Evolutionary conservation across 257 asterid species (phyloP), one percentile per base, ranked within the genome.

Genomic region (Nemophila menziesii): DNA sequence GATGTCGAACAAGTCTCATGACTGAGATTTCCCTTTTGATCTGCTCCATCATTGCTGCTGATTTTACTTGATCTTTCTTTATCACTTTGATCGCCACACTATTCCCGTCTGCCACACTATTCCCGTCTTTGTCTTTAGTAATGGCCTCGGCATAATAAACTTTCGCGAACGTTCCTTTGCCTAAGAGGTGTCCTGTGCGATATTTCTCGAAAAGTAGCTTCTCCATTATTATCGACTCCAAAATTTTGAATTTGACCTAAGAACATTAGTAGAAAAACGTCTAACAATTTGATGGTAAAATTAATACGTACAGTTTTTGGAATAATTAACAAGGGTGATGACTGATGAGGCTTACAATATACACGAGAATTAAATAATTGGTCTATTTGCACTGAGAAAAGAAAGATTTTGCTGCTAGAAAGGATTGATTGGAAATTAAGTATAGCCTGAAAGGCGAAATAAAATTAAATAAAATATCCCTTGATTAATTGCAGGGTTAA

Each of bases 141-240:
- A 78, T 36, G 22, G 67, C 22, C 16, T 54, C 68, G 7, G 65
- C 75, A 13, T 59, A 33, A 48, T 54, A 74, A 0, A 78, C 89
- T 37, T 78, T 78, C 12, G 76, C 83, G 38, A 78, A 78, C 8
- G 79, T 78, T 6, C 89, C 89, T 58, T 56, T 62, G 15, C 89
- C 80, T 19, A 71, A 51, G 1, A 74, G 37, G 39, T 21, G 61
- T 16, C 83, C 89, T 34, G 58, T 57, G 55, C 68, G 80, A 33
- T 67, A 78, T 51, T 78, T 78, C 0, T 59, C 82, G 14, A 70
- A 54, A 68, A 76, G 10, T 42, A 69, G 14, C 62, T 58, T 72
- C 36, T 64, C 68, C 21, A 50, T 65, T 53, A 54, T 61, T 8
- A 37, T 6, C 16, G n/a, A 13, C 42, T n/a, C 14, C 14, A n/a